phyloP scores from a whole-genome alignment of 306 rosid species.

The Ziziphus jujuba region DNA sequence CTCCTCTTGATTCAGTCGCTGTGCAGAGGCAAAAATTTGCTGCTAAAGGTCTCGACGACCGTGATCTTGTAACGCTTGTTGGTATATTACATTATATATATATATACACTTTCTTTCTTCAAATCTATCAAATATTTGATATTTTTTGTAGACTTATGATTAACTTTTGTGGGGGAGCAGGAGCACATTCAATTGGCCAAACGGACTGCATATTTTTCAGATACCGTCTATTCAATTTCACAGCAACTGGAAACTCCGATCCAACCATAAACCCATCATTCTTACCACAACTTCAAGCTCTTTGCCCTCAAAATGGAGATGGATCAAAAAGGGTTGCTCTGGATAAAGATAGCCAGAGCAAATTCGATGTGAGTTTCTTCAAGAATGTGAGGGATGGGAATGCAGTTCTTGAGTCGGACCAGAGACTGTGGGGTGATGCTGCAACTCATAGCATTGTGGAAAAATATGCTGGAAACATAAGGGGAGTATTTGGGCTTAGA shows the following conservation, averaged over 20 bases:
- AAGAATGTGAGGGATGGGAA: slow-evolving; percentile 66
- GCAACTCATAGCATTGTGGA: slow-evolving; percentile 40
- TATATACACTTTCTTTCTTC: neutral
- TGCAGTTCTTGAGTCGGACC: slow-evolving; percentile 70
- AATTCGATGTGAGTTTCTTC: slow-evolving; percentile 59
- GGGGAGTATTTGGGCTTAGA: slow-evolving; percentile 61
- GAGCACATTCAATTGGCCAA: slow-evolving; percentile 74
- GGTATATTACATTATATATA: slow-evolving; percentile 47
- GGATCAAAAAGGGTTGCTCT: slow-evolving; percentile 50
- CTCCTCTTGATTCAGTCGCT: slow-evolving; percentile 71
- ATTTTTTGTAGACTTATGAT: no score
- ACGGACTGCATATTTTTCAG: slow-evolving; percentile 58
- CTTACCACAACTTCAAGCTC: slow-evolving; percentile 42
- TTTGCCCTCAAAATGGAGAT: slow-evolving; percentile 57
- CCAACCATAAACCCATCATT: slow-evolving; percentile 55
- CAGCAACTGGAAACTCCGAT: slow-evolving; percentile 56
- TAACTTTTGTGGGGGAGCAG: slow-evolving; percentile 21
- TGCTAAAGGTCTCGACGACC: slow-evolving; percentile 66
- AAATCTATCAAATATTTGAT: no score
- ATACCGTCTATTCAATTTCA: slow-evolving; percentile 65
- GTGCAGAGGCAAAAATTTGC: slow-evolving; percentile 58
- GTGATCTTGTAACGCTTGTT: slow-evolving; percentile 67
- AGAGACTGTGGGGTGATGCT: slow-evolving; percentile 62
- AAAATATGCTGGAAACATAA: slow-evolving; percentile 56
- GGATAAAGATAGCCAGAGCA: slow-evolving; percentile 51